Evolutionary conservation across 1,139 yeast species (phyloP).

Genomic region (Kurtzmaniella quercitrusa): DNA sequence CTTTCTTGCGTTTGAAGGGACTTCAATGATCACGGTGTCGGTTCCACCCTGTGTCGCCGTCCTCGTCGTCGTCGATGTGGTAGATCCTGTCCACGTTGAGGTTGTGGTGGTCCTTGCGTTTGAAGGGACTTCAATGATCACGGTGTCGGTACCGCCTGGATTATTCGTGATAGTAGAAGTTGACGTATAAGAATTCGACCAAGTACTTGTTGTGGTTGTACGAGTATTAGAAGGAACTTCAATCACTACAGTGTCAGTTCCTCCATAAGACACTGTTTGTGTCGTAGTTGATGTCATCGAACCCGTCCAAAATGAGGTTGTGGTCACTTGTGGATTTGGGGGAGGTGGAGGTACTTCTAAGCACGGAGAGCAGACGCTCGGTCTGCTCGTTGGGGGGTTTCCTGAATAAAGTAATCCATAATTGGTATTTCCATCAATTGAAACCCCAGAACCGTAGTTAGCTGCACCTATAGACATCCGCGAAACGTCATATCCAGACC

Average conservation of each 20-base stretch:
- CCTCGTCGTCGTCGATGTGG: neutral
- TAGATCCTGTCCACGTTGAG: conserved; percentile 7
- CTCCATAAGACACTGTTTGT: conserved; percentile 3
- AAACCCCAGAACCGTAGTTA: conserved; percentile 1
- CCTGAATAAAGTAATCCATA: conserved; percentile 2
- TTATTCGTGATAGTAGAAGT: conserved; percentile 1
- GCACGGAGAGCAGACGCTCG: conserved; percentile 2
- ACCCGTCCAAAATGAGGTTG: conserved; percentile 7
- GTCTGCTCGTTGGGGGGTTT: conserved; percentile 1
- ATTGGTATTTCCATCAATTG: conserved; percentile 1
- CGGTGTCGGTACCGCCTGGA: neutral
- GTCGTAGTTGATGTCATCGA: conserved; percentile 5
- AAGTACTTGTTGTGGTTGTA: neutral
- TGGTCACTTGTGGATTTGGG: conserved; percentile 1
- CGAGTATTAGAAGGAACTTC: conserved; percentile 2
- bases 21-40: no score
- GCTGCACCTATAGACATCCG: conserved; percentile 3
- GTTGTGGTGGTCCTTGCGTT: neutral
- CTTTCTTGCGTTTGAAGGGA: no score
- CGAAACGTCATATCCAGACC: conserved; percentile 4
- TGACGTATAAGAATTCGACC: neutral
- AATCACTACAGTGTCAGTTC: conserved; percentile 5
- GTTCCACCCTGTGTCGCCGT: neutral
- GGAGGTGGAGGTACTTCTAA: conserved; percentile 2
- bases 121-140: neutral